These are phyloP conservation scores for Boletellus ananas DNA, from an alignment of 768 basidiomycete genomes.

Conservation along the genomic window DNA sequence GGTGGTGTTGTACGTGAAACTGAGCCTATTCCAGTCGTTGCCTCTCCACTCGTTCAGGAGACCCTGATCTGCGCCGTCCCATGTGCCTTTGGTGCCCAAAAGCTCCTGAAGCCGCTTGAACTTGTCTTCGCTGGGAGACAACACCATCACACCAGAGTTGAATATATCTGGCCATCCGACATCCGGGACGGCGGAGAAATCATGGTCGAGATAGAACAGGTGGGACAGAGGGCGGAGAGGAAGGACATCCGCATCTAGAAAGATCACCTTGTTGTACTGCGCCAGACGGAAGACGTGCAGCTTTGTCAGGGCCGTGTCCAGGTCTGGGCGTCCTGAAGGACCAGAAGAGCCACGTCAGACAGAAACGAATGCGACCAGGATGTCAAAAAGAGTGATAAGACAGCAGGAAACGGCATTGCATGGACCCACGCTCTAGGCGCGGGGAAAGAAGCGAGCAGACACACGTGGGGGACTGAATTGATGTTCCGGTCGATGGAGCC, in stretches of 20 bases:
- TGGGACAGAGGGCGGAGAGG: slow-evolving; percentile 86
- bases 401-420: slow-evolving; percentile 19
- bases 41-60: slow-evolving; percentile 94
- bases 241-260: slow-evolving; percentile 90
- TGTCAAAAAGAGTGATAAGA: slow-evolving; percentile 8
- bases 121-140: slow-evolving; percentile 77
- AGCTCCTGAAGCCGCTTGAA: slow-evolving; percentile 71
- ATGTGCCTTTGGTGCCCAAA: slow-evolving; percentile 75
- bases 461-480: slow-evolving; percentile 10
- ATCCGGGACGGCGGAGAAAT: slow-evolving; percentile 93
- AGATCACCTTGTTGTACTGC: slow-evolving; percentile 82
- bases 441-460: slow-evolving; percentile 2
- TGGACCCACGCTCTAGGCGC: slow-evolving; percentile 6
- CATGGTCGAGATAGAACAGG: slow-evolving; percentile 78
- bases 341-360: slow-evolving; percentile 14
- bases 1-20: slow-evolving; percentile 97
- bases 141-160: slow-evolving; percentile 93
- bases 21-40: slow-evolving; percentile 84
- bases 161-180: slow-evolving; percentile 99
- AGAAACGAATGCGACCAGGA: not conserved
- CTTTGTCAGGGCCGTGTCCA: slow-evolving; percentile 92
- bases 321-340: slow-evolving; percentile 82
- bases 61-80: slow-evolving; percentile 99
- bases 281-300: slow-evolving; percentile 91
- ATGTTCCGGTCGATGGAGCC: slow-evolving; percentile 6